A percentile compares a stretch with the other conserved stretches of the same genome.
These are phyloP conservation scores for Suillus bovinus DNA, from an alignment of 768 basidiomycete species.

Conservation along the genomic window DNA sequence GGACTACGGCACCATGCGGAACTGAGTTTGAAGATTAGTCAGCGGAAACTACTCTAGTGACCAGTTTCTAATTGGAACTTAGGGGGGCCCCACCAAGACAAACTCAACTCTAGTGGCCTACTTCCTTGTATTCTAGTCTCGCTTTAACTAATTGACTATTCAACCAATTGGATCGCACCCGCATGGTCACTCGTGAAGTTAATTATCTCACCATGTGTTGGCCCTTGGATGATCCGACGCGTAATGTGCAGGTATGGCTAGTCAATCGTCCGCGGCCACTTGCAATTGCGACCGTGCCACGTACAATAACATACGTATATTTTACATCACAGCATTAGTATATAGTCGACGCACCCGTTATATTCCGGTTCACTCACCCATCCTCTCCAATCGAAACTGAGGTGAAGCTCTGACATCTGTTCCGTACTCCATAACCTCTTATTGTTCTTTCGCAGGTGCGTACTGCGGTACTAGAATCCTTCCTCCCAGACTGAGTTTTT, in stretches of 20 bases:
- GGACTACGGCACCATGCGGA: no score
- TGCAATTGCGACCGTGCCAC: background rate
- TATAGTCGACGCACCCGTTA: background rate
- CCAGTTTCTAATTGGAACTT: no score
- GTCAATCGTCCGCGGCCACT: background rate
- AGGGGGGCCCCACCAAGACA: no score
- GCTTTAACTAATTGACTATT: background rate
- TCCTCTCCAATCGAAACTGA: background rate
- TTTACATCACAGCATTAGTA: background rate
- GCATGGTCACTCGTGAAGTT: background rate
- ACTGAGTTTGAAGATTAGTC: no score
- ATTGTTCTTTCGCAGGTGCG: background rate
- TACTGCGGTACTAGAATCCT: background rate
- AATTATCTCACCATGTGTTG: conserved; percentile 18
- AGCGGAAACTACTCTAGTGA: no score
- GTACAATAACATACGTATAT: background rate
- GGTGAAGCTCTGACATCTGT: background rate
- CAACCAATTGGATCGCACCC: background rate
- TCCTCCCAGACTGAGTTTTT: background rate
- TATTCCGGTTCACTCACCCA: background rate
- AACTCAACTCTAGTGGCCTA: no score
- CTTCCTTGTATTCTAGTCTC: background rate
- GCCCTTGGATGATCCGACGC: background rate
- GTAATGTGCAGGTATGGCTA: background rate
- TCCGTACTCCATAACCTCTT: background rate